Evolutionary conservation across 768 basidiomycete species (phyloP).

Genomic region (Lactarius sp.): DNA sequence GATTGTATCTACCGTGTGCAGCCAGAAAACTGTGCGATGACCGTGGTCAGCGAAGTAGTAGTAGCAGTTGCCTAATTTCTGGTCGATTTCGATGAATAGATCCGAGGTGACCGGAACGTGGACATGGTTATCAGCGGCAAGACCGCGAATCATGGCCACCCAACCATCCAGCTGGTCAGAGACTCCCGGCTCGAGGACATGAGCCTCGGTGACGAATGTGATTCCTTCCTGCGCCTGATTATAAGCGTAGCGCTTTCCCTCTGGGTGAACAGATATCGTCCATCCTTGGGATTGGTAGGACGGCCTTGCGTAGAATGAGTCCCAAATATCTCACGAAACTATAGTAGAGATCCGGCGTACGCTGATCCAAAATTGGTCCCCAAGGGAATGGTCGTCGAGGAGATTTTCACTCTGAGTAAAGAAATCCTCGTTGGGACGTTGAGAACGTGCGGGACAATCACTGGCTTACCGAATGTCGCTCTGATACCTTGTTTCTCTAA

Average conservation of each 20-base stretch:
- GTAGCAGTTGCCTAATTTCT: background rate
- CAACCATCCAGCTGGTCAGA: background rate
- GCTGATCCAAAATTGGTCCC: conserved; percentile 1
- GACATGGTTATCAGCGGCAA: background rate
- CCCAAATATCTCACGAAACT: background rate
- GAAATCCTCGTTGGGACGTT: background rate
- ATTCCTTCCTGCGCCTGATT: background rate
- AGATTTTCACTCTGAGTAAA: background rate
- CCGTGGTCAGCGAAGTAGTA: conserved; percentile 18
- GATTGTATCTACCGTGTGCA: background rate
- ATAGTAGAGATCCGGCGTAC: background rate
- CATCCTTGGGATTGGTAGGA: conserved; percentile 9
- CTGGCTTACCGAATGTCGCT: background rate
- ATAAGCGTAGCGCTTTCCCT: conserved; percentile 13
- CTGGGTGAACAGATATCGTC: conserved; percentile 6
- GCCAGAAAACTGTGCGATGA: conserved; percentile 10
- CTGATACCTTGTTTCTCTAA: conserved; percentile 10
- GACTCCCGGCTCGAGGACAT: background rate
- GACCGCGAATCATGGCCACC: background rate
- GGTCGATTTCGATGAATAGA: conserved; percentile 12
- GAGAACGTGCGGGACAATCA: too few species aligned
- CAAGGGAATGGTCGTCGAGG: background rate
- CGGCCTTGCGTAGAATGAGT: background rate
- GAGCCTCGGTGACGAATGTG: conserved; percentile 12
- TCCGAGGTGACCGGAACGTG: background rate